Evolutionary conservation across 257 asterid species (phyloP), one percentile per base, ranked within the genome.

Genomic region (Plantago major): DNA sequence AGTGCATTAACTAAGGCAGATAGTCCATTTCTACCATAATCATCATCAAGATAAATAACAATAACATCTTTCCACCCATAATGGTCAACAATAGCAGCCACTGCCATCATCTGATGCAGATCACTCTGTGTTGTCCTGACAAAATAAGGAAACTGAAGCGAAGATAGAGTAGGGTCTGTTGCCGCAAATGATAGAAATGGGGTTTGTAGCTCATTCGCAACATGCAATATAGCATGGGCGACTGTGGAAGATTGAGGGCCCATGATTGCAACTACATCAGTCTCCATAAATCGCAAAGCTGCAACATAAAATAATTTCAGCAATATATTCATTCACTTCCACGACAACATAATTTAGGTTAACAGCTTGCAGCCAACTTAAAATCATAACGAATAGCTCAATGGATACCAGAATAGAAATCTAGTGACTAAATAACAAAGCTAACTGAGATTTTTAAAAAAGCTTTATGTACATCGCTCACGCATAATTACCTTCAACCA

Each of bases 161-260:
- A 65, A 10, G 90, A 71, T 18, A 90, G 84, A 50, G 97, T 87
- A 11, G 96, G 97, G 74, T 90, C 97, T 10, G 96, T 87, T 17
- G 93, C 95, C 40, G 97, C 89, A 72, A 78, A 87, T 1, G 97
- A 87, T 46, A 90, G 30, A 26, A 90, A 81, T 3, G 97, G 97
- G 13, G 90, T 88, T 26, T 69, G 76, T 68, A 90, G 83, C 79
- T 81, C 97, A 15, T 83, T 81, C 10, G 84, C 90, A 10, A 90
- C 79, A 12, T 82, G 79, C 64, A 91, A 76, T 19, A 90, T 66
- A 50, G 82, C 75, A 64, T 90, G 97, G 60, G 95, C 95, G 7
- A 90, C 82, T 19, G 80, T 78, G 9, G 97, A 90, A 42, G 97
- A 90, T 52, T 90, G 93, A 43, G 90, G 96, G 6, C 97, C 97